A percentile compares a stretch with the other conserved stretches of the same genome.
phyloP scores from a whole-genome alignment of 257 asterid species.

The Linaria vulgaris region DNA sequence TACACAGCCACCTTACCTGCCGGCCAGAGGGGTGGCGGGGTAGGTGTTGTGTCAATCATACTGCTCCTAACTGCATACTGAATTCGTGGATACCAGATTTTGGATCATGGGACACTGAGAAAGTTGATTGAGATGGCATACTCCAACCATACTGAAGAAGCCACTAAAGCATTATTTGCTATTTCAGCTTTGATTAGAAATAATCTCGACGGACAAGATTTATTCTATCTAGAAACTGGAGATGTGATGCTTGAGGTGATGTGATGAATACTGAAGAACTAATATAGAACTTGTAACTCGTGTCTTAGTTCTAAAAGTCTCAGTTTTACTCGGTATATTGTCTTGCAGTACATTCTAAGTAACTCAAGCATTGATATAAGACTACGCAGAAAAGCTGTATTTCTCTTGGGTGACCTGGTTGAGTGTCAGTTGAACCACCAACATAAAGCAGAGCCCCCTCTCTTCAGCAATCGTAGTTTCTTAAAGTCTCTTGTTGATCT shows the following conservation, averaged over 20 bases:
- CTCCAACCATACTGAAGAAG: constrained; percentile 62
- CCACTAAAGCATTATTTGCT: constrained; percentile 74
- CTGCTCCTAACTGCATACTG: constrained; percentile 14
- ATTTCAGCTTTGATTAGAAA: constrained; percentile 79
- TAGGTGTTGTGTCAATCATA: too few species aligned
- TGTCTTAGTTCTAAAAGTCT: constrained; percentile 23
- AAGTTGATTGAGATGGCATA: constrained; percentile 63
- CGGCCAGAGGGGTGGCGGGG: too few species aligned
- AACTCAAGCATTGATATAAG: constrained; percentile 68
- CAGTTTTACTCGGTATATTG: not conserved
- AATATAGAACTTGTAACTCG: constrained; percentile 11
- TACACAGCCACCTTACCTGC: not conserved
- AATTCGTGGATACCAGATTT: constrained; percentile 46
- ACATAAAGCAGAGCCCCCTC: constrained; percentile 33
- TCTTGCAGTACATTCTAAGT: constrained; percentile 63
- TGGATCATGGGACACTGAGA: constrained; percentile 63
- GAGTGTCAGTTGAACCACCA: constrained; percentile 48
- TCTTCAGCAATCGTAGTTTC: constrained; percentile 52
- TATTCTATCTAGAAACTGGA: constrained; percentile 69
- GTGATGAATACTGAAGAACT: constrained; percentile 14
- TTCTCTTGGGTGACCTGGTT: constrained; percentile 68
- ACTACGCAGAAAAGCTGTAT: constrained; percentile 58
- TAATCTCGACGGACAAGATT: constrained; percentile 55
- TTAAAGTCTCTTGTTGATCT: constrained; percentile 68
- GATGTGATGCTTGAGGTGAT: constrained; percentile 77